A percentile compares a stretch with the other conserved stretches of the same genome.
Conservation (phyloP, 371 early-diverging fungal species). For the Mortierella sp. region DNA sequence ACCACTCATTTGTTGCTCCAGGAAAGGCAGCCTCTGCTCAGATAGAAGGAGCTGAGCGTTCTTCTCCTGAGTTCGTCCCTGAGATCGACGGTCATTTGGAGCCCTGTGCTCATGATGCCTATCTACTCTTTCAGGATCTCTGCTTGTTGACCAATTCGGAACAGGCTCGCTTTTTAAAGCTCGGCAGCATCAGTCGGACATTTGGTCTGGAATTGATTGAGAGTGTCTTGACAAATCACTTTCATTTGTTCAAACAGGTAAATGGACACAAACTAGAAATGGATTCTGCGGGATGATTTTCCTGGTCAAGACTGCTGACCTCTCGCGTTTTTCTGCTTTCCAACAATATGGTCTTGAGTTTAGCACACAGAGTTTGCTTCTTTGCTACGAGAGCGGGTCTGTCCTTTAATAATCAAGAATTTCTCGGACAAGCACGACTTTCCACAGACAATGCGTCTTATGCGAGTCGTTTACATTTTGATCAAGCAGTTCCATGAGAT, state of each 20-base stretch:
- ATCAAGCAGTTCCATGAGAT: conserved; percentile 82
- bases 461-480: conserved; percentile 83
- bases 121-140: conserved; percentile 86
- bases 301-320: no score
- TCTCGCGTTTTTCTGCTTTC: no score
- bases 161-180: conserved; percentile 74
- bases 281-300: not conserved
- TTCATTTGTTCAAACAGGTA: conserved; percentile 78
- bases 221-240: conserved; percentile 84
- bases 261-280: conserved; percentile 1
- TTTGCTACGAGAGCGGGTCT: conserved; percentile 82
- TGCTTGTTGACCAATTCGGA: conserved; percentile 77
- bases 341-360: not conserved
- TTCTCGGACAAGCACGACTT: conserved; percentile 92
- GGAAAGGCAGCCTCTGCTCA: no score
- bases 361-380: conserved; percentile 80
- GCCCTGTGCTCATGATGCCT: conserved; percentile 85
- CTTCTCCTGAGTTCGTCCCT: conserved; percentile 1
- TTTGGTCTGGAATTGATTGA: conserved; percentile 96
- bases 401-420: conserved; percentile 88
- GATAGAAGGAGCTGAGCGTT: no score
- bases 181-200: conserved; percentile 72
- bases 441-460: conserved; percentile 83
- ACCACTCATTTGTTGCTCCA: no score
- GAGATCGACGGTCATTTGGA: conserved; percentile 45